A percentile compares a stretch with the other conserved stretches of the same genome.
phyloP scores from a whole-genome alignment of 441 rosid genomes.

The Rhodomyrtus psidioides region DNA sequence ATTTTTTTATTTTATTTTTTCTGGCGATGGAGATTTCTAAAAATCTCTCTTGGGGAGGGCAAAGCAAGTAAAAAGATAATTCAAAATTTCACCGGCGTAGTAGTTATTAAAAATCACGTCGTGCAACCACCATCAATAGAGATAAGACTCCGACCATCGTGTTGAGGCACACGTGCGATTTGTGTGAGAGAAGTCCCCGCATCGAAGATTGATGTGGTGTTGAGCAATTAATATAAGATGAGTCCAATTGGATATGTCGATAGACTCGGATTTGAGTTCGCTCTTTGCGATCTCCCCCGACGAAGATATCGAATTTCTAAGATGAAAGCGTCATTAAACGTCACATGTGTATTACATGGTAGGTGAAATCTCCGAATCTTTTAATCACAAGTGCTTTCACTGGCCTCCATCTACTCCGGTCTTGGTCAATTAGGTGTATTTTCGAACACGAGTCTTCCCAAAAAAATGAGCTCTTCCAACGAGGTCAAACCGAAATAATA shows the following conservation, averaged over 20 bases:
- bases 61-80: background rate
- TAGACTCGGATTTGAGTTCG: too few species aligned
- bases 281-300: too few species aligned
- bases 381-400: background rate
- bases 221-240: too few species aligned
- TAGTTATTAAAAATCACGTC: background rate
- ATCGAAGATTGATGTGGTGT: too few species aligned
- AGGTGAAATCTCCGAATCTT: background rate
- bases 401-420: background rate
- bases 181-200: too few species aligned
- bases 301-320: background rate
- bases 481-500: slow-evolving; percentile 23
- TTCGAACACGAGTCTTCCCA: background rate
- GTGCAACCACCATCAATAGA: background rate
- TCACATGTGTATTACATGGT: background rate
- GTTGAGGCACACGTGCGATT: background rate
- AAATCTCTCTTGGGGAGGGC: background rate
- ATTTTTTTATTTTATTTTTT: background rate
- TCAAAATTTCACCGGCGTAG: background rate
- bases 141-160: background rate
- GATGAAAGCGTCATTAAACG: background rate
- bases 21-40: background rate
- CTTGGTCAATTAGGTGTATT: background rate
- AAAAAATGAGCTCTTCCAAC: slow-evolving; percentile 12
- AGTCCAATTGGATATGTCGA: too few species aligned